Evolutionary conservation across 495 filamentous ascomycete genomes (phyloP).

Genomic region (Geoglossum glabrum): DNA sequence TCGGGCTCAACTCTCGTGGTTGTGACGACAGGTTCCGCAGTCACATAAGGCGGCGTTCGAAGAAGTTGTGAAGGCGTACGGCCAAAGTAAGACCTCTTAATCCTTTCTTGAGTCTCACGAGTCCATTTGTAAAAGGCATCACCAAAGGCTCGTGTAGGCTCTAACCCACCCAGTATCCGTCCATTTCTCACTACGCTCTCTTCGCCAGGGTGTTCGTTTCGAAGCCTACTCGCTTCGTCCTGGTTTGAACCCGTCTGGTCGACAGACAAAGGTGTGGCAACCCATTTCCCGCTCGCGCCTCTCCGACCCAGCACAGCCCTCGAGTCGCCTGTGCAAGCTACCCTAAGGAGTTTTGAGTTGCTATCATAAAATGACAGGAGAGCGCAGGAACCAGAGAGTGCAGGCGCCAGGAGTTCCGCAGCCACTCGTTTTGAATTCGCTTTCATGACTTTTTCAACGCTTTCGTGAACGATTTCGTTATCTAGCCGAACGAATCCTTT

Average conservation of each 20-base stretch:
- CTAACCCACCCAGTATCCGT: slow-evolving; percentile 74
- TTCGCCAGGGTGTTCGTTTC: slow-evolving; percentile 73
- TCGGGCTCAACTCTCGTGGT: slow-evolving; percentile 86
- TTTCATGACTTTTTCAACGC: slow-evolving; percentile 70
- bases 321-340: slow-evolving; percentile 89
- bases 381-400: slow-evolving; percentile 86
- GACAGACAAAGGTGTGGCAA: slow-evolving; percentile 66
- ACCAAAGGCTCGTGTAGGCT: slow-evolving; percentile 85
- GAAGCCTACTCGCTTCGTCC: slow-evolving; percentile 62
- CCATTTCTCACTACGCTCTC: slow-evolving; percentile 67
- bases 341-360: slow-evolving; percentile 57
- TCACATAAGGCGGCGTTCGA: slow-evolving; percentile 91
- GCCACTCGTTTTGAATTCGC: slow-evolving; percentile 70
- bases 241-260: slow-evolving; percentile 83
- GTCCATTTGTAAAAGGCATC: slow-evolving; percentile 96
- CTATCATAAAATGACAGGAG: slow-evolving; percentile 93
- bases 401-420: slow-evolving; percentile 79
- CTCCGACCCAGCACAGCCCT: slow-evolving; percentile 79
- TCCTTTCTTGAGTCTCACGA: slow-evolving; percentile 54
- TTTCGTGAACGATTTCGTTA: slow-evolving; percentile 79
- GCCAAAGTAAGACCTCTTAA: slow-evolving; percentile 73
- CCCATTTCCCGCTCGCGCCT: slow-evolving; percentile 69
- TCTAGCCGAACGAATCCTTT: slow-evolving; percentile 74
- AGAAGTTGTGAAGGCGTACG: slow-evolving; percentile 47
- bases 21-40: slow-evolving; percentile 84